These are phyloP conservation scores for Pterula multifida DNA, from an alignment of 1,284 basidiomycete species.

Conservation along the genomic window DNA sequence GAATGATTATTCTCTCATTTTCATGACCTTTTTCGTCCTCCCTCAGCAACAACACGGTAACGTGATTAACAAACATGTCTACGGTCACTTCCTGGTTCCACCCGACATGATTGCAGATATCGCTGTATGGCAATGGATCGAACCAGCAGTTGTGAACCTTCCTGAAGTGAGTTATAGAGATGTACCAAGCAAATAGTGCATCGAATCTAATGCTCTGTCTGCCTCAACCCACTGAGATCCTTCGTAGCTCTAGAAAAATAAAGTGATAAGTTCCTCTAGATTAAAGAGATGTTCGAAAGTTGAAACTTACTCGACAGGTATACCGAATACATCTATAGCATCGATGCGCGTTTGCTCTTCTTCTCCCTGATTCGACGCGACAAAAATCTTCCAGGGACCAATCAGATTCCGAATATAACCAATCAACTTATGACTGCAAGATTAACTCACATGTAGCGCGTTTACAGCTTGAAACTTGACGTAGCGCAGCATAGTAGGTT, in stretches of 20 bases:
- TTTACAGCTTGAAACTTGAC: constrained; percentile 75
- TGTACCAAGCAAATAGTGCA: background rate
- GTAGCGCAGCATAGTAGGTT: constrained; percentile 50
- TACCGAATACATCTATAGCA: constrained; percentile 61
- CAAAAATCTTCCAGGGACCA: no score
- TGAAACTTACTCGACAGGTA: constrained; percentile 43
- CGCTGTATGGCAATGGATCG: no score
- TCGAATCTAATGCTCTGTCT: constrained; percentile 26
- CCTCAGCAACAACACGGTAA: no score
- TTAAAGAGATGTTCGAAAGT: constrained; percentile 3
- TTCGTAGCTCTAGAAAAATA: constrained; percentile 32
- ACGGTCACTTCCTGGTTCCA: no score
- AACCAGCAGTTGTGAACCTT: no score
- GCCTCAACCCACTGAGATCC: constrained; percentile 41
- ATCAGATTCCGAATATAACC: no score
- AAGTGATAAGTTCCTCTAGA: no score
- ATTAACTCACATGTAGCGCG: constrained; percentile 50
- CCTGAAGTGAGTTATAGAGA: no score
- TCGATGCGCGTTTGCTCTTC: constrained; percentile 73
- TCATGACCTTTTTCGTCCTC: no score
- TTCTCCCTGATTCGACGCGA: constrained; percentile 64
- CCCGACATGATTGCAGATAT: no score
- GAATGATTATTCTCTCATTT: no score
- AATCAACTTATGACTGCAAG: background rate
- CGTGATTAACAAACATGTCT: no score